Evolutionary conservation across 495 filamentous ascomycete genomes (phyloP), one percentile per base, ranked within the genome.

Genomic region (Extremus antarcticus): DNA sequence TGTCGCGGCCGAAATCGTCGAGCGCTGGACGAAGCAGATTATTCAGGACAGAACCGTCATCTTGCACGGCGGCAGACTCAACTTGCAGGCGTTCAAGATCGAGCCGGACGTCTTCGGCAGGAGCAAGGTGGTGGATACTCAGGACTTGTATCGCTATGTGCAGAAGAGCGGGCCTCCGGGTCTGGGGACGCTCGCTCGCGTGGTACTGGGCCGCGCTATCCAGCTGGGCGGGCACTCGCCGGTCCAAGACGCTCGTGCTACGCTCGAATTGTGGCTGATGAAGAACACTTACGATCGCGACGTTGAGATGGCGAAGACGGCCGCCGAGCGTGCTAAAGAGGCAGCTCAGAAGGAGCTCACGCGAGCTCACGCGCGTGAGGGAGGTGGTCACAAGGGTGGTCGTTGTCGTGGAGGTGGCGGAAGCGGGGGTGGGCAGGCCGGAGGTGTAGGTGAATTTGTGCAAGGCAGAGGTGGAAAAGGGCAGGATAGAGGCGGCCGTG

Each of bases 1-100:
- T 20, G 20, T 43, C 1, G 10, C 19, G 4, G 24, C 39, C 19
- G 15, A 2, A 3, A 39, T 52, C 20, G 55, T 58, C 19, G 48
- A 52, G 20, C 3, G 3, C 4, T 47, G 43, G 39, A 17, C 48
- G 3, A 40, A 20, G 43, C 20, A 53, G 13, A 53, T 58, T n/a
- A 19, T 58, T 22, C 8, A 47, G 17, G 40, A 48, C 50, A 48
- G 55, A 13, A 41, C 41, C 13, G 43, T 58, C 43, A 38, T 58
- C 23, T 16, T 46, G 23, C 49, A 53, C 21, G 55, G 55, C 29
- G 53, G 53, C 2, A 49, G 39, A 45, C 43, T 49, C n/a, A 45
- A 55, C 53, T 16, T 39, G 11, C 32, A 23, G 3, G 24, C 53
- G 2, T 55, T 55, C 53, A 39, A n/a, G 16, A 13, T 45, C 45